phyloP scores from a whole-genome alignment of 2,329 filamentous ascomycete species.

The Zopfia rhizophila region DNA sequence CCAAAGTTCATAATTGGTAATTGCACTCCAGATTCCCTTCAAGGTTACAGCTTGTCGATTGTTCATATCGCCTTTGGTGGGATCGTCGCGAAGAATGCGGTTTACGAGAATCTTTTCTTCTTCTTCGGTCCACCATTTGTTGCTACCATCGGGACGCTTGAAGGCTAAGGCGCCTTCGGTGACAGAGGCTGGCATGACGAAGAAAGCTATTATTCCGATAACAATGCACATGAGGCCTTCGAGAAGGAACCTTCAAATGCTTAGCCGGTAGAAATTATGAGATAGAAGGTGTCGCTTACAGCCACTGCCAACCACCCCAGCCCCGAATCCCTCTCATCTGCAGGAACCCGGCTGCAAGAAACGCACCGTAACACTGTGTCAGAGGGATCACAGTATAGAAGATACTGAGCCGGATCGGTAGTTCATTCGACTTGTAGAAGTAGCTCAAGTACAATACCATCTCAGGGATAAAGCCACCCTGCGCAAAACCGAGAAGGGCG shows the following conservation, averaged over 20 bases:
- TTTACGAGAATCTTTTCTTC: conserved; percentile 75
- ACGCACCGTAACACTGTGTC: conserved; percentile 56
- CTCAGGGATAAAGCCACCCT: conserved; percentile 68
- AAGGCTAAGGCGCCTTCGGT: too few relatives aligned
- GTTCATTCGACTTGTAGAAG: conserved; percentile 73
- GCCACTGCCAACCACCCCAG: conserved; percentile 61
- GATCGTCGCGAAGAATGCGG: conserved; percentile 68
- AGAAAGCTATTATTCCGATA: conserved; percentile 31
- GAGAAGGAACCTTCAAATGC: too few relatives aligned
- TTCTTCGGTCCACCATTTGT: conserved; percentile 71
- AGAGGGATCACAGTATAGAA: conserved; percentile 71
- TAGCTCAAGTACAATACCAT: conserved; percentile 74
- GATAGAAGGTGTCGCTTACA: too few relatives aligned
- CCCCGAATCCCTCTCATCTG: conserved; percentile 54
- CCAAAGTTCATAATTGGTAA: conserved; percentile 44
- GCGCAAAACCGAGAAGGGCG: conserved; percentile 61
- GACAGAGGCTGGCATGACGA: conserved; percentile 62
- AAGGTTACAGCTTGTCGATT: conserved; percentile 40
- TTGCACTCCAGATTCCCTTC: conserved; percentile 31
- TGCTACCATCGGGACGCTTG: conserved; percentile 31
- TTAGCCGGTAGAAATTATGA: too few relatives aligned
- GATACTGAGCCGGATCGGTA: conserved; percentile 68
- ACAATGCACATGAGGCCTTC: conserved; percentile 35
- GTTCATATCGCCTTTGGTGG: conserved; percentile 66
- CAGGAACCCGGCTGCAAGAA: conserved; percentile 58